Conservation (phyloP, 176 grass and related monocot genomes). For the Tillandsia fasciculata region DNA sequence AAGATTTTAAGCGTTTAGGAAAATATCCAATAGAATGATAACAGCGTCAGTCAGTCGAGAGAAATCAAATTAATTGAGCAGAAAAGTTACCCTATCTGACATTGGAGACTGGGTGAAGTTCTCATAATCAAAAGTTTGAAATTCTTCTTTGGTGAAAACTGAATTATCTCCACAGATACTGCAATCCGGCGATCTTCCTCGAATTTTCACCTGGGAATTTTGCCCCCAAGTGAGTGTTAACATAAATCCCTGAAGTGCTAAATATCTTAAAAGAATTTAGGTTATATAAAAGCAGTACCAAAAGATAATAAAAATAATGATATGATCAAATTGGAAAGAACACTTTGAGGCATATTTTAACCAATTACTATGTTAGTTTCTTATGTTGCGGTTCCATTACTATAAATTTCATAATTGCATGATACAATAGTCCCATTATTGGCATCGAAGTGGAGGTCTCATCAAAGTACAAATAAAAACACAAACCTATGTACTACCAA, state of each 20-base stretch:
- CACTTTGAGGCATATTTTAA: too few relatives aligned
- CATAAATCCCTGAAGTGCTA: background rate
- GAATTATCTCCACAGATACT: conserved; percentile 58
- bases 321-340: too few relatives aligned
- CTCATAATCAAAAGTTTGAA: conserved; percentile 87
- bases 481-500: too few relatives aligned
- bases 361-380: too few relatives aligned
- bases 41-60: background rate
- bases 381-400: too few relatives aligned
- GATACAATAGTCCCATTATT: too few relatives aligned
- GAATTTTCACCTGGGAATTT: conserved; percentile 65
- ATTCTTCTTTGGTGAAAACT: conserved; percentile 42
- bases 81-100: conserved; percentile 62
- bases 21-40: background rate
- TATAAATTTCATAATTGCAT: too few relatives aligned
- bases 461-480: too few relatives aligned
- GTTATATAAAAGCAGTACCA: too few relatives aligned
- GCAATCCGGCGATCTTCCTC: conserved; percentile 56
- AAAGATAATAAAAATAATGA: too few relatives aligned
- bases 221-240: background rate
- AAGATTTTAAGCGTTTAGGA: background rate
- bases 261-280: too few relatives aligned
- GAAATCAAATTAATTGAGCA: background rate
- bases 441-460: too few relatives aligned
- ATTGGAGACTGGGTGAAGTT: conserved; percentile 77